Conservation (phyloP, 805 yeast species). For the Metschnikowia lachancei region DNA sequence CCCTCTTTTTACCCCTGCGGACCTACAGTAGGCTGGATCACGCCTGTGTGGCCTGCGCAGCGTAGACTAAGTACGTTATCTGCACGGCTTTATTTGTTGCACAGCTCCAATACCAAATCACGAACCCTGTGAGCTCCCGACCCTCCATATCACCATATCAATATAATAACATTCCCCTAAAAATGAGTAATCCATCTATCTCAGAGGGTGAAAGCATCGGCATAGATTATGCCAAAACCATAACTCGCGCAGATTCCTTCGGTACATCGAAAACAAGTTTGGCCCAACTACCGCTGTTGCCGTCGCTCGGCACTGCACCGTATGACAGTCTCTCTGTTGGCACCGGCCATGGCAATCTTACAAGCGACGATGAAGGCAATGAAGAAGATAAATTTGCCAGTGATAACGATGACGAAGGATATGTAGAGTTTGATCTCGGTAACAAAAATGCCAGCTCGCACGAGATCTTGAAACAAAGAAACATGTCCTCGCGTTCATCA, state of each 20-base stretch:
- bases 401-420: conserved; percentile 11
- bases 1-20: too few species aligned
- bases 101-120: too few species aligned
- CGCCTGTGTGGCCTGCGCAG: too few species aligned
- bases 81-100: too few species aligned
- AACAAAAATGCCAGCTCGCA: conserved; percentile 5
- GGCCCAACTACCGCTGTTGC: conserved; percentile 17
- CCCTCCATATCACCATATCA: background rate
- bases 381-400: background rate
- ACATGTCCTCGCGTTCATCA: conserved; percentile 9
- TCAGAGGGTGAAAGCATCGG: background rate
- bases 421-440: conserved; percentile 33
- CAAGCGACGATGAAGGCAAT: background rate
- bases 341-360: background rate
- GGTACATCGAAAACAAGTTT: conserved; percentile 14
- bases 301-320: conserved; percentile 8
- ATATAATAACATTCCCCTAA: background rate
- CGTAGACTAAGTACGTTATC: too few species aligned
- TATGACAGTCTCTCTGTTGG: background rate
- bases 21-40: too few species aligned
- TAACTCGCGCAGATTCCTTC: conserved; percentile 11
- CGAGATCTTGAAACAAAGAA: conserved; percentile 10
- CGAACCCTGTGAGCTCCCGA: background rate
- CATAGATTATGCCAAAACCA: conserved; percentile 4
- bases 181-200: background rate